Base-by-base conservation (phyloP, 768 basidiomycete species). In the Boletales sp. region DNA sequence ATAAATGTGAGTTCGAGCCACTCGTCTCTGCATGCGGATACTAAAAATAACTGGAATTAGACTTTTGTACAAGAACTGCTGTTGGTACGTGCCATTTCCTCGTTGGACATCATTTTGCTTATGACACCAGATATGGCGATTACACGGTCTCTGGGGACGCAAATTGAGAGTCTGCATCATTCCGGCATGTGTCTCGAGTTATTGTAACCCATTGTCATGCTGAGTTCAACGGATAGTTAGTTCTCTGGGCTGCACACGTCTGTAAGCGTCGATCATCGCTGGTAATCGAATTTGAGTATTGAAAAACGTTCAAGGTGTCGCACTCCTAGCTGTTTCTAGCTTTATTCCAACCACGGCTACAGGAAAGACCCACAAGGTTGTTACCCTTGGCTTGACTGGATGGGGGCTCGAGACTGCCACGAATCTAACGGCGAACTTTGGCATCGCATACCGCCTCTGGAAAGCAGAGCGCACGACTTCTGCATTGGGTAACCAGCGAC, bases 41-140 rank as follows among this genome's bases (percentile, higher is more conserved):
- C 9, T 2, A 12, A 14, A 40, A 21, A 12, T 37, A 28, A 49
- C 21, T 8, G 18, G 12, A 14, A 40, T 4, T 38, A 61, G 59
- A 50, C 50, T 11, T 57, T 52, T 38, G 40, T 49, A 13, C 60
- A 61, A 46, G 59, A 61, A 34, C 44, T 60, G 9, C 31, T 60
- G 9, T 37, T 60, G 49, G 59, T 57, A 14, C 13, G 54, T 42
- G 8, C 18, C 25, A 31, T 3, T 15, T 18, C 7, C 34, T 42
- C 12, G 13, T n/a, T 4, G 18, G 36, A 32, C 14, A 11, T 48
- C 5, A 32, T 28, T 37, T 14, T 41, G 7, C 40, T 48, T 12
- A 49, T 42, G n/a, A 19, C 8, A 10, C 54, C 28, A 62, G 60
- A 62, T 61, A 32, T 62, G 60, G 60, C 58, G 57, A 30, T 48